These are phyloP conservation scores for Nadsonia commutata DNA, from an alignment of 1,139 yeast species.

Conservation along the genomic window DNA sequence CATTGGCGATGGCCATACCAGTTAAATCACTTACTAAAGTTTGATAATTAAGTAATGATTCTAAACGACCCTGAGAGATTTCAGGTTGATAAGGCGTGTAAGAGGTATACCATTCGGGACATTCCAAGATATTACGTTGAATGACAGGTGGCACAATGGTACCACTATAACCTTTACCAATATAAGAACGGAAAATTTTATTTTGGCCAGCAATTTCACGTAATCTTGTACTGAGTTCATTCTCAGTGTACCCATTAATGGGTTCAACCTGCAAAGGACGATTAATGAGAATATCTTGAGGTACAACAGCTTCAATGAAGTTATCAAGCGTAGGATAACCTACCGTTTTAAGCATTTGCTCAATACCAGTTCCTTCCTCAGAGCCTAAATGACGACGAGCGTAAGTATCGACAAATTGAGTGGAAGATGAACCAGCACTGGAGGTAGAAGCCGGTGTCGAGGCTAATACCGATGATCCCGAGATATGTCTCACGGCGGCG, in stretches of 20 bases:
- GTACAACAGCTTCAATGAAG: constrained; percentile 62
- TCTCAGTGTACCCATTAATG: constrained; percentile 60
- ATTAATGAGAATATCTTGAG: constrained; percentile 55
- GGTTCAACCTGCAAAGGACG: constrained; percentile 54
- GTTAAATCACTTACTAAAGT: constrained; percentile 81
- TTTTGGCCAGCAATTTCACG: constrained; percentile 61
- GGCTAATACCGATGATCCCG: no score
- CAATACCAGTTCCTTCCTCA: constrained; percentile 40
- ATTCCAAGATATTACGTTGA: constrained; percentile 79
- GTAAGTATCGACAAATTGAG: constrained; percentile 54
- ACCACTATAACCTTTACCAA: constrained; percentile 92
- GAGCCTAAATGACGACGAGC: constrained; percentile 90
- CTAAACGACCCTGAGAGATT: constrained; percentile 91
- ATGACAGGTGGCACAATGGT: constrained; percentile 84
- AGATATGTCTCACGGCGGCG: no score
- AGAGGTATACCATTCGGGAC: constrained; percentile 97
- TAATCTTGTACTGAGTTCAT: constrained; percentile 61
- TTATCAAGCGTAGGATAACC: constrained; percentile 49
- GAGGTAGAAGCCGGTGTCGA: not conserved
- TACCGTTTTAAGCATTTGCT: constrained; percentile 47
- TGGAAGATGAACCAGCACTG: constrained; percentile 1
- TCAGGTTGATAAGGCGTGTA: constrained; percentile 98
- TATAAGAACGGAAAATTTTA: constrained; percentile 52
- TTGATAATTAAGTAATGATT: constrained; percentile 78
- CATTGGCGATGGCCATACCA: constrained; percentile 85